Evolutionary conservation across 345 rosid genomes (phyloP).

Genomic region (Arabidopsis arenosa): DNA sequence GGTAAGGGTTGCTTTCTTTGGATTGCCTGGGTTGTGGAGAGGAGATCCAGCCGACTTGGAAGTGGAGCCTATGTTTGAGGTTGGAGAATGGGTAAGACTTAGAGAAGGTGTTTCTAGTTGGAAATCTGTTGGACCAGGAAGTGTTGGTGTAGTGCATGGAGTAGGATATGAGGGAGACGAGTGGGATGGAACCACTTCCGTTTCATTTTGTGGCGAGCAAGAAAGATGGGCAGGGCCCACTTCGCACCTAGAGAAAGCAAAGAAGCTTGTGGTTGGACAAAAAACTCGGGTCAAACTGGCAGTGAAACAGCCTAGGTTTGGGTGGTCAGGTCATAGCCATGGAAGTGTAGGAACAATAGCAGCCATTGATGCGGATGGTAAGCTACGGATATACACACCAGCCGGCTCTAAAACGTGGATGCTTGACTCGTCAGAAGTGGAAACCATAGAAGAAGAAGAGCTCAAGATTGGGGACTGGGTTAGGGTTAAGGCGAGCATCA

Average conservation of each 20-base stretch:
- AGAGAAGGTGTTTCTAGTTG: constrained; percentile 63
- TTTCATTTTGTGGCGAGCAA: constrained; percentile 91
- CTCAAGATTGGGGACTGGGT: constrained; percentile 92
- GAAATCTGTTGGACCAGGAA: constrained; percentile 84
- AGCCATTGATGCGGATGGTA: constrained; percentile 93
- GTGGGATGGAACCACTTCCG: constrained; percentile 80
- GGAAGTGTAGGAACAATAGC: constrained; percentile 78
- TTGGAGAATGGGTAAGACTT: constrained; percentile 94
- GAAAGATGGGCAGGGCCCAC: constrained; percentile 89
- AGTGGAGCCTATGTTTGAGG: constrained; percentile 73
- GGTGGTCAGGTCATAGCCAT: constrained; percentile 95
- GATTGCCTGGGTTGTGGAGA: constrained; percentile 84
- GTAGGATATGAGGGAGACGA: constrained; percentile 77
- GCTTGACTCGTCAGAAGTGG: constrained; percentile 95
- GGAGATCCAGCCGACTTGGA: constrained; percentile 95
- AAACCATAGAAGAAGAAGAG: constrained; percentile 80
- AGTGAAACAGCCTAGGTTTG: constrained; percentile 92
- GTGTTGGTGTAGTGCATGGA: constrained; percentile 88
- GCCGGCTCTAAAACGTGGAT: constrained; percentile 93
- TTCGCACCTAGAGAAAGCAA: constrained; percentile 71
- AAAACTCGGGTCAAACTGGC: constrained; percentile 72
- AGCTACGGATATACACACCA: constrained; percentile 90
- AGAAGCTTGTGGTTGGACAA: constrained; percentile 69
- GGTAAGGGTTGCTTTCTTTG: constrained; percentile 81
- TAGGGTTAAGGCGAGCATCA: constrained; percentile 63